Evolutionary conservation across 352 stramenopile genomes (phyloP).

Genomic region (Phytophthora pinifolia): DNA sequence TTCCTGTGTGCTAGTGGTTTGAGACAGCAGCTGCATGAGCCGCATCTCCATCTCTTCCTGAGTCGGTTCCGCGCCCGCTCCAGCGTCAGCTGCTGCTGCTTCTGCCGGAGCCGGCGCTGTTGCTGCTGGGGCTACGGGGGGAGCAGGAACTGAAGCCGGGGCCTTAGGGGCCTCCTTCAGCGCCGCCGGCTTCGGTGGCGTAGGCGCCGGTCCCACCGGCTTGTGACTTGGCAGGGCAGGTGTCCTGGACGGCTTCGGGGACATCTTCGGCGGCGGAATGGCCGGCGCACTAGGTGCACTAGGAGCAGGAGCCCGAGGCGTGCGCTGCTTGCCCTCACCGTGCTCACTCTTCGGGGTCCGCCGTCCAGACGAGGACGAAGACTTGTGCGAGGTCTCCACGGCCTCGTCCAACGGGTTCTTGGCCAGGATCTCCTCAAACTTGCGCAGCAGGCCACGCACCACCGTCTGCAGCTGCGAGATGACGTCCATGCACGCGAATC

Average conservation of each 20-base stretch:
- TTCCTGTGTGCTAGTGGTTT: conserved; percentile 81
- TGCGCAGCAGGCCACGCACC: conserved; percentile 68
- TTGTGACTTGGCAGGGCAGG: conserved; percentile 21
- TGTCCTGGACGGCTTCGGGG: conserved; percentile 13
- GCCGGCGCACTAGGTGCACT: conserved; percentile 31
- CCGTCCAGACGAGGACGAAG: conserved; percentile 56
- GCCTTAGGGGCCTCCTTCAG: conserved; percentile 17
- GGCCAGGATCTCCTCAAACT: conserved; percentile 77
- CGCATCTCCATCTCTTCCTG: conserved; percentile 77
- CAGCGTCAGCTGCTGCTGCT: conserved; percentile 6
- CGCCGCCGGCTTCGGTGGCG: conserved; percentile 18
- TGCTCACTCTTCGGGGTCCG: conserved; percentile 24
- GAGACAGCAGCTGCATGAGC: conserved; percentile 72
- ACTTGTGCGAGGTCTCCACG: conserved; percentile 48
- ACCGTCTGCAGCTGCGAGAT: conserved; percentile 77
- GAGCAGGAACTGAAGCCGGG: conserved; percentile 4
- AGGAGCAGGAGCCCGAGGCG: conserved; percentile 27
- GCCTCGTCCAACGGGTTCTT: conserved; percentile 56
- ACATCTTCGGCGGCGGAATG: conserved; percentile 43
- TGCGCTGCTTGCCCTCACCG: conserved; percentile 28
- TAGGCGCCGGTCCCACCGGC: conserved; percentile 19
- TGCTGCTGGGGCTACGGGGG: conserved; percentile 15
- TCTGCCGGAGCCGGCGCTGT: conserved; percentile 8
- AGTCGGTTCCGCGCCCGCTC: conserved; percentile 19
- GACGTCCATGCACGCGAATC: conserved; percentile 72